Percentiles rank a stretch among this genome's conserved stretches.
Evolutionary conservation across 2,329 filamentous ascomycete genomes (phyloP).

Genomic region (Chrysoporthe deuterocubensis): DNA sequence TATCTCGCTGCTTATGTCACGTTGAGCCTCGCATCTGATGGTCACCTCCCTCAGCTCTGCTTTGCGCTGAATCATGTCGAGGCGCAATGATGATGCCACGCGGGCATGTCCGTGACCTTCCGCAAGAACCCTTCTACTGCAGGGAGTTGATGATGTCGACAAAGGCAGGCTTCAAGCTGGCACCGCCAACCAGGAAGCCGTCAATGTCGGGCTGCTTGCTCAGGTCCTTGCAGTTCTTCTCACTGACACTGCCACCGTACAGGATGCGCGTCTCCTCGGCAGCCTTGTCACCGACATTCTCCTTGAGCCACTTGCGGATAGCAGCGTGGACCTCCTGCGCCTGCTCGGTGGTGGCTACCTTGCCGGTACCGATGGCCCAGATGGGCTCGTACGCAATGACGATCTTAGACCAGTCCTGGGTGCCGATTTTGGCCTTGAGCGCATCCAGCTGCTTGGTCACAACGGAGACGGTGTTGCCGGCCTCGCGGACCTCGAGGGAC

Average conservation of each 20-base stretch:
- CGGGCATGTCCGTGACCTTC: slow-evolving; percentile 8
- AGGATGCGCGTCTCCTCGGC: slow-evolving; percentile 90
- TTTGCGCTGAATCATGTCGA: not conserved
- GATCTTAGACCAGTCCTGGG: slow-evolving; percentile 86
- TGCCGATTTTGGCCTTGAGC: slow-evolving; percentile 67
- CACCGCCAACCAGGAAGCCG: slow-evolving; percentile 95
- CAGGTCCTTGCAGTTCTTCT: slow-evolving; percentile 97
- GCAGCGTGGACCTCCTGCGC: slow-evolving; percentile 92
- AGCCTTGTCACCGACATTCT: slow-evolving; percentile 73
- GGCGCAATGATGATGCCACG: not conserved
- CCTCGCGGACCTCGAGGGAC: slow-evolving; percentile 90
- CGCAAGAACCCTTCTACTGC: slow-evolving; percentile 43
- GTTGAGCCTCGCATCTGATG: not conserved
- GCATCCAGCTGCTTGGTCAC: slow-evolving; percentile 85
- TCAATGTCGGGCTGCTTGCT: slow-evolving; percentile 94
- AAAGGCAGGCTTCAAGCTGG: slow-evolving; percentile 93
- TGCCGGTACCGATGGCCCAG: slow-evolving; percentile 94
- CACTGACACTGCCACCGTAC: slow-evolving; percentile 94
- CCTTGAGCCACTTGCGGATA: slow-evolving; percentile 86
- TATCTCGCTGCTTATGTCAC: slow-evolving; percentile 16
- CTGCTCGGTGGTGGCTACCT: slow-evolving; percentile 86
- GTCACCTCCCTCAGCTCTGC: no score
- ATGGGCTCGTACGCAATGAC: slow-evolving; percentile 99
- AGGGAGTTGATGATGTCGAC: slow-evolving; percentile 65
- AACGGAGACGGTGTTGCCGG: slow-evolving; percentile 80